A percentile compares a stretch with the other conserved stretches of the same genome.
Evolutionary conservation across 305 asterid species (phyloP).

Genomic region (Fraxinus platypoda): DNA sequence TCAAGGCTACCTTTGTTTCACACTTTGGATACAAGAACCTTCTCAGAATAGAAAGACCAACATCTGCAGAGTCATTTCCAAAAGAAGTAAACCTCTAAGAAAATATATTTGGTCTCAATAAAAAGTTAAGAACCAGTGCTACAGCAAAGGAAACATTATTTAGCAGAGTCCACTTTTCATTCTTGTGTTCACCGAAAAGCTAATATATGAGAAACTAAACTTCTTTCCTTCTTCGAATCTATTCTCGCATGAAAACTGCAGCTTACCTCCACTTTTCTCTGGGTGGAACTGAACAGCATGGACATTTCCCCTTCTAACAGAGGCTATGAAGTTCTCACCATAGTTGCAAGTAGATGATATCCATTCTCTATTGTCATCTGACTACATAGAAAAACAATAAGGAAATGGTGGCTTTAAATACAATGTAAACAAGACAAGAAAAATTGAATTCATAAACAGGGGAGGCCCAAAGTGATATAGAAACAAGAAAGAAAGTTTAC

Average conservation of each 20-base stretch:
- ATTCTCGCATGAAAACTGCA: neutral
- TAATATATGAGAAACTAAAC: neutral
- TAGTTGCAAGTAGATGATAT: conserved; percentile 80
- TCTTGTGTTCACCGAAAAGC: neutral
- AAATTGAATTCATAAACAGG: neutral
- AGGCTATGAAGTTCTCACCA: conserved; percentile 73
- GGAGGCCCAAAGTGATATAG: neutral
- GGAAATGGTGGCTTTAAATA: conserved; percentile 20
- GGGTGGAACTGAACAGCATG: conserved; percentile 97
- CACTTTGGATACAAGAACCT: conserved; percentile 69
- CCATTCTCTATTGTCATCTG: conserved; percentile 81
- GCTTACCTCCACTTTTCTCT: conserved; percentile 89
- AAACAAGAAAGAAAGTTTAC: conserved; percentile 40
- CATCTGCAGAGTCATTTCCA: conserved; percentile 45
- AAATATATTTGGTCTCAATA: neutral
- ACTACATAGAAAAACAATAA: conserved; percentile 38
- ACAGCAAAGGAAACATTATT: neutral
- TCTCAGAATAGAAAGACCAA: conserved; percentile 82
- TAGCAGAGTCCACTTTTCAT: neutral
- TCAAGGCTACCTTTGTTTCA: conserved; percentile 55
- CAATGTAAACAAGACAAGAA: conserved; percentile 6
- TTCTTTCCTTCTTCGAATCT: conserved; percentile 9
- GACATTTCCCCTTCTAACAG: conserved; percentile 78
- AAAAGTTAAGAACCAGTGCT: neutral
- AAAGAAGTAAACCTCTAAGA: conserved; percentile 11